These are phyloP conservation scores for Comarum palustre DNA, from an alignment of 306 rosid species.

Conservation along the genomic window DNA sequence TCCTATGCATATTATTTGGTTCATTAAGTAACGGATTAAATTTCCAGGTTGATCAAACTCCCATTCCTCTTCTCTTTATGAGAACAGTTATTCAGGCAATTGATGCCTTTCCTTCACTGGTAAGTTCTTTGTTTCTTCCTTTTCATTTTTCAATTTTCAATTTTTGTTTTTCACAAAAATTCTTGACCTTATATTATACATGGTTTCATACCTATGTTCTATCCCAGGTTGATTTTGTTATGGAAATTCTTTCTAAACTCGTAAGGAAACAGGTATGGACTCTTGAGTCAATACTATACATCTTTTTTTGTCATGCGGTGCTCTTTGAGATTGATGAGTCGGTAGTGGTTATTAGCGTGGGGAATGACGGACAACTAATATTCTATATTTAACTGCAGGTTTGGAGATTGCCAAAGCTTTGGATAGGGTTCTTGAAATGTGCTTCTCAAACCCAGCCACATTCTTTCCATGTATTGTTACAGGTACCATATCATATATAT, in stretches of 20 bases:
- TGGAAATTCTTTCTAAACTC: slow-evolving; percentile 96
- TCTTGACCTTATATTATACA: not conserved
- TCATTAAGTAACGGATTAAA: slow-evolving; percentile 11
- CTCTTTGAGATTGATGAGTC: not conserved
- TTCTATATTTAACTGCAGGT: slow-evolving; percentile 51
- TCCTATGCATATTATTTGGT: not conserved
- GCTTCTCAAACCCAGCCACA: slow-evolving; percentile 92
- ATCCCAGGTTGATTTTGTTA: slow-evolving; percentile 93
- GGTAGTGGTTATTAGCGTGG: not conserved
- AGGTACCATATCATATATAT: slow-evolving; percentile 43
- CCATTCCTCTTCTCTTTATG: slow-evolving; percentile 96
- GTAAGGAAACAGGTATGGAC: slow-evolving; percentile 74
- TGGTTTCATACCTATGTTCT: slow-evolving; percentile 23
- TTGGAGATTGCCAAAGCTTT: slow-evolving; percentile 96
- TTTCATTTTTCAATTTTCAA: not conserved
- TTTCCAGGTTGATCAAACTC: slow-evolving; percentile 90
- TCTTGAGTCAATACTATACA: slow-evolving; percentile 1
- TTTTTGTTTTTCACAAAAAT: not conserved
- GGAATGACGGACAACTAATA: slow-evolving; percentile 23
- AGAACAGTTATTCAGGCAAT: slow-evolving; percentile 97
- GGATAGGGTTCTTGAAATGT: slow-evolving; percentile 99
- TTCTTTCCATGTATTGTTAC: slow-evolving; percentile 83
- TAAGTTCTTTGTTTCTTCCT: slow-evolving; percentile 26
- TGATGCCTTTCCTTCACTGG: slow-evolving; percentile 94
- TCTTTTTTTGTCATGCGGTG: slow-evolving; percentile 4